These are phyloP conservation scores for Pseudozyma hubeiensis DNA, from an alignment of 1,284 basidiomycete genomes.

Conservation along the genomic window DNA sequence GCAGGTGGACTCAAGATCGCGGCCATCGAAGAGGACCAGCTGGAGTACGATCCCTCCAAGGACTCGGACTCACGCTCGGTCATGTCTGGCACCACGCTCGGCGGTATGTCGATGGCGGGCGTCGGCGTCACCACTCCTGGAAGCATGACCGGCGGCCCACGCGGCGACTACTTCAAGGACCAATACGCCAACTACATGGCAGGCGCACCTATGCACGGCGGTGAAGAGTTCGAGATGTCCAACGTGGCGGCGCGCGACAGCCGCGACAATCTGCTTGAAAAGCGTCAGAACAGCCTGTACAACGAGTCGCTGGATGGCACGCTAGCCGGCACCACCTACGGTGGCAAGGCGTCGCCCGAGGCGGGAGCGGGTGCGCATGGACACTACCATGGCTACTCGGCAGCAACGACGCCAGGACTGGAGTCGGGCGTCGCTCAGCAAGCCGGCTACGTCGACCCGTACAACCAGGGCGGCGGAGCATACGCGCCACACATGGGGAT, in stretches of 20 bases:
- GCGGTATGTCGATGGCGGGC: conserved; percentile 37
- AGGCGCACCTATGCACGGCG: conserved; percentile 30
- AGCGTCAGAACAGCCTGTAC: conserved; percentile 45
- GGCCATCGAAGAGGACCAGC: conserved; percentile 62
- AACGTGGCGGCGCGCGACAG: conserved; percentile 47
- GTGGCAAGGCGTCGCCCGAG: conserved; percentile 40
- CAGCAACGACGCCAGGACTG: conserved; percentile 18
- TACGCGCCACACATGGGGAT: conserved; percentile 27
- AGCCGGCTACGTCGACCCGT: conserved; percentile 34
- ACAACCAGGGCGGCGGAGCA: conserved; percentile 14
- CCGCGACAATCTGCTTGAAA: conserved; percentile 62
- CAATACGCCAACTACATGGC: conserved; percentile 61
- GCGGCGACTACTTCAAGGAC: conserved; percentile 52
- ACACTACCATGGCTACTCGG: conserved; percentile 25
- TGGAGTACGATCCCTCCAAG: conserved; percentile 61
- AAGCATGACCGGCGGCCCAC: conserved; percentile 12
- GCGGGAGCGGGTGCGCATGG: conserved; percentile 23
- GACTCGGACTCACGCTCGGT: conserved; percentile 60
- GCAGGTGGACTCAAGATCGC: conserved; percentile 62
- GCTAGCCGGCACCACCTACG: conserved; percentile 33
- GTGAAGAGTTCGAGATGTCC: conserved; percentile 60
- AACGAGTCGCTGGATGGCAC: conserved; percentile 47
- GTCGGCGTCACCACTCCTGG: conserved; percentile 32
- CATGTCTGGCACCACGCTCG: conserved; percentile 63
- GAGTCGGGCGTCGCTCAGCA: conserved; percentile 31